Conservation (phyloP, 2,329 filamentous ascomycete species). For the Pseudocercospora eumusae region DNA sequence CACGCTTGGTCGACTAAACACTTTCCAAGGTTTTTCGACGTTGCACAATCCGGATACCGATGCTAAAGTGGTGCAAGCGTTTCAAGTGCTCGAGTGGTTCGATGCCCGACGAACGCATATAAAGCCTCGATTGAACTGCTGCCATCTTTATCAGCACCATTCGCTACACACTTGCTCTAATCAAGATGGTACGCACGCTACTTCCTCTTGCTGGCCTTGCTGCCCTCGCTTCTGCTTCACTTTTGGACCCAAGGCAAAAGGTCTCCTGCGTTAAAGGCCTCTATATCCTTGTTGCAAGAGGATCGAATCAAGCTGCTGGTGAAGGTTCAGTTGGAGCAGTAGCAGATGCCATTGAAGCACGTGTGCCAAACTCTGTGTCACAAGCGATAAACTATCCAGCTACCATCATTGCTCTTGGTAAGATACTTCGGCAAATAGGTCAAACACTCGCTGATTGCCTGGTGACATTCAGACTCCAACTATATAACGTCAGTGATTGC, state of each 20-base stretch:
- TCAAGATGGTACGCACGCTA: slow-evolving; percentile 21
- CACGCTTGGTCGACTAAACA: neutral
- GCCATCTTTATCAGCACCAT: neutral
- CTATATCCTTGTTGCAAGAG: slow-evolving; percentile 44
- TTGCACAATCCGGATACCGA: neutral
- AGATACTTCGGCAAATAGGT: neutral
- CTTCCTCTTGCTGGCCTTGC: slow-evolving; percentile 15
- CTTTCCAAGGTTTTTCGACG: no score
- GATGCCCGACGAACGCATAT: neutral
- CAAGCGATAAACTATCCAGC: slow-evolving; percentile 38
- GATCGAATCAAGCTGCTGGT: slow-evolving; percentile 34
- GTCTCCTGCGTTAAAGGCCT: slow-evolving; percentile 29
- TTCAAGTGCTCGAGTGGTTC: neutral
- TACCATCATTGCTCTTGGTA: slow-evolving; percentile 26
- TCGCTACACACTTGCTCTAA: neutral
- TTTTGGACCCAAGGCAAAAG: slow-evolving; percentile 25
- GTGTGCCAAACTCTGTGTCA: slow-evolving; percentile 40
- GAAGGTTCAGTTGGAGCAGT: slow-evolving; percentile 41
- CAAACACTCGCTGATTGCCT: neutral
- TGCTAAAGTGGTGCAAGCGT: neutral
- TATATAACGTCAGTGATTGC: slow-evolving; percentile 34
- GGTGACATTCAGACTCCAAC: slow-evolving; percentile 11
- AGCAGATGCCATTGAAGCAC: slow-evolving; percentile 36
- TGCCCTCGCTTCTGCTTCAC: slow-evolving; percentile 22
- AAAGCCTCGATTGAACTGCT: neutral